These are phyloP conservation scores for Lyophyllum decastes DNA, from an alignment of 768 basidiomycete species.

Conservation along the genomic window DNA sequence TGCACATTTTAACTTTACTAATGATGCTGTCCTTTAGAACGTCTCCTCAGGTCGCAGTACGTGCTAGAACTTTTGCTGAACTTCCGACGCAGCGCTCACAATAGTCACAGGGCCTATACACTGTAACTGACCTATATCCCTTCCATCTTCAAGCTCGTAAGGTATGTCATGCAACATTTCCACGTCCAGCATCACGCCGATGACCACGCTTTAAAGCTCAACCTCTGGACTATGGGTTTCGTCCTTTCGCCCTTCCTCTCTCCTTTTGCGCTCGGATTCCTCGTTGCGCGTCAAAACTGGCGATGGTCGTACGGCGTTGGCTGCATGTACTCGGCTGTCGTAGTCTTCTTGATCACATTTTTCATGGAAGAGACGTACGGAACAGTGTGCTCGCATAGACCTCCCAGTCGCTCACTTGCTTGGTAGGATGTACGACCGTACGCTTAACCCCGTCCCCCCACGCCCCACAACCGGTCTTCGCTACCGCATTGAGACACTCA, in stretches of 20 bases:
- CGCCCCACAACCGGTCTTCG: constrained; percentile 41
- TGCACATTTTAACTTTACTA: background rate
- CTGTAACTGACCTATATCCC: constrained; percentile 56
- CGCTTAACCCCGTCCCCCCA: constrained; percentile 48
- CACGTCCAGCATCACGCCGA: background rate
- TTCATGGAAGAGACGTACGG: constrained; percentile 69
- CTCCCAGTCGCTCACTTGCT: background rate
- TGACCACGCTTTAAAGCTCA: constrained; percentile 48
- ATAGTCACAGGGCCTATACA: constrained; percentile 39
- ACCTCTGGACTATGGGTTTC: constrained; percentile 75
- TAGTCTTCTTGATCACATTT: constrained; percentile 56
- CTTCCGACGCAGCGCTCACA: background rate
- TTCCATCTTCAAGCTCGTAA: constrained; percentile 61
- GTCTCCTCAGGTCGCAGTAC: constrained; percentile 52
- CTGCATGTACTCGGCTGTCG: constrained; percentile 55
- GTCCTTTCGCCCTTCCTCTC: constrained; percentile 65
- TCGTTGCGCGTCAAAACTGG: constrained; percentile 60
- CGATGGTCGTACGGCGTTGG: constrained; percentile 71
- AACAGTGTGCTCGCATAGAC: background rate
- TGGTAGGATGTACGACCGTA: constrained; percentile 64
- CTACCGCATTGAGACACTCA: constrained; percentile 56
- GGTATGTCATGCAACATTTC: constrained; percentile 25
- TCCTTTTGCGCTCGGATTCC: constrained; percentile 69
- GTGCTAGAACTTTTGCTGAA: background rate
- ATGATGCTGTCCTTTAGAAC: constrained; percentile 30